Base-by-base conservation (phyloP, 164 flowering plant species). In the Magnolia kwangsiensis region DNA sequence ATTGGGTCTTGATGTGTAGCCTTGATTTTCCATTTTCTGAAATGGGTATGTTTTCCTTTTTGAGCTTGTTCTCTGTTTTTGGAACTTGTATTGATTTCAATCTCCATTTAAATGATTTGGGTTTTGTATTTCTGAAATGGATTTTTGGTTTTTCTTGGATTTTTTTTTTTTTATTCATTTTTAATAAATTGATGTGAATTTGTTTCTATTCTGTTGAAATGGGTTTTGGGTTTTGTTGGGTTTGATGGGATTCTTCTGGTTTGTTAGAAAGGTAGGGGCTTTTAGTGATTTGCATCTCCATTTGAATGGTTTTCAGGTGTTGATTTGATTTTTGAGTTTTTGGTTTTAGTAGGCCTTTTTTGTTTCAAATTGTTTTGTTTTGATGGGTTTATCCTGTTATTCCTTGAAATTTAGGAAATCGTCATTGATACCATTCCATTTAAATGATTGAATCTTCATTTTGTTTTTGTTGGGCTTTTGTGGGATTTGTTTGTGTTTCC, bases 1-100 rank as follows among this genome's bases (percentile, higher is more conserved):
- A 75, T 75, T 75, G 77, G 67, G 61, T 20, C 2, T 29, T 67
- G 24, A 16, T 55, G 24, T 66, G 23, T 51, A 72, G 63, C 9
- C 59, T 65, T 24, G 68, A 16, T 65, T 65, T 23, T 50, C 51
- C 31, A 5, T 68, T 31, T 29, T 68, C 59, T n/a, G 59, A 69
- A 37, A 69, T 69, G 72, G 20, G 20, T 19, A 8, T 19, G 45
- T 68, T 5, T 64, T n/a, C 21, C 13, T 68, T 29, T 67, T 11
- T 45, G 50, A 29, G 31, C 8, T 13, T 37, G 14, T 29, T 13
- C 4, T 16, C 14, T 37, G 8, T 24, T 67, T 67, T 13, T 11
- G 27, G 71, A 45, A 45, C 71, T 68, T 68, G 50, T 37, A 14
- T 68, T 14, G 50, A 21, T 29, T 20, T 65, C 31, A 49, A 10